These are phyloP conservation scores for Phytophthora rubi DNA, from an alignment of 352 stramenopile species.

Conservation along the genomic window DNA sequence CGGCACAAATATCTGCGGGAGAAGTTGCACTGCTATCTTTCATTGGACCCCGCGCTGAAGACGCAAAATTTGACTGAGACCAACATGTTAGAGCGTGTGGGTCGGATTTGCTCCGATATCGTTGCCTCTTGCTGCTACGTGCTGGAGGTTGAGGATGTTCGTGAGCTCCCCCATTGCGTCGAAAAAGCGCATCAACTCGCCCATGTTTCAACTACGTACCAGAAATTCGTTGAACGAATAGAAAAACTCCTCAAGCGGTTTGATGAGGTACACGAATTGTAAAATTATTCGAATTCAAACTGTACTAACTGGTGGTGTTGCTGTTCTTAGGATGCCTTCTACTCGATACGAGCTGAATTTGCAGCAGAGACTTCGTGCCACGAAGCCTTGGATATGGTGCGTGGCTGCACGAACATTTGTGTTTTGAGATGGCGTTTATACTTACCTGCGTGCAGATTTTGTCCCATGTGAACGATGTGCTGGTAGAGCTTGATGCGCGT, in stretches of 20 bases:
- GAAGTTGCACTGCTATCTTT: conserved; percentile 35
- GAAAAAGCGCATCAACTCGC: conserved; percentile 36
- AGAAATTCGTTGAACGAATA: conserved; percentile 44
- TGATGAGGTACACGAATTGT: conserved; percentile 20
- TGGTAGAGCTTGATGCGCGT: conserved; percentile 53
- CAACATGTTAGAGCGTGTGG: conserved; percentile 27
- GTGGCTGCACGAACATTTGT: not conserved
- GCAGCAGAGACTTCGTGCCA: conserved; percentile 17
- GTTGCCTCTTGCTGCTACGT: conserved; percentile 42
- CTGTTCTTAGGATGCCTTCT: conserved; percentile 27
- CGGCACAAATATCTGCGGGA: conserved; percentile 38
- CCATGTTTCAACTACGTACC: conserved; percentile 40
- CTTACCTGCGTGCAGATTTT: conserved; percentile 36
- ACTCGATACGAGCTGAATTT: conserved; percentile 11
- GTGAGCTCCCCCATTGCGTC: conserved; percentile 33
- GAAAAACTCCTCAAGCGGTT: conserved; percentile 36
- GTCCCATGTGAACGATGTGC: conserved; percentile 38
- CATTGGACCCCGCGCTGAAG: conserved; percentile 20
- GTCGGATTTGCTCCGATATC: conserved; percentile 40
- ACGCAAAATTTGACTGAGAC: conserved; percentile 1
- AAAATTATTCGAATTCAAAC: not conserved
- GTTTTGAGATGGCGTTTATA: not conserved
- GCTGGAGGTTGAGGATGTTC: conserved; percentile 33
- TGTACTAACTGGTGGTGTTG: not conserved
- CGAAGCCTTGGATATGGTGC: conserved; percentile 36